Evolutionary conservation across 805 yeast genomes (phyloP), one percentile per base, ranked within the genome.

Genomic region (Torulaspora quercuum): DNA sequence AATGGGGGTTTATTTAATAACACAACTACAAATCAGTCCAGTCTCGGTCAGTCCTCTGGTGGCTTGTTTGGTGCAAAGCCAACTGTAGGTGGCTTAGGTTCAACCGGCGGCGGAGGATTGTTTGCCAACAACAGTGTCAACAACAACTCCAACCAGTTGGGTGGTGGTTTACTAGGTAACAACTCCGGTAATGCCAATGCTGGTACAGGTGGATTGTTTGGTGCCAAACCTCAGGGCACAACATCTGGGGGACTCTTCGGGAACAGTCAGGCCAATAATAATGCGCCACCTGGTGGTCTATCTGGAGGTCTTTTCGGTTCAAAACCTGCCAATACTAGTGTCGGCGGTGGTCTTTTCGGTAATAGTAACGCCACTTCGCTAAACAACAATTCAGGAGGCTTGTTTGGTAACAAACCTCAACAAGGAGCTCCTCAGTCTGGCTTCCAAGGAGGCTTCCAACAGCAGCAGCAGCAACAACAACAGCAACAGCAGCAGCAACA

Each of bases 21-120:
- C 35, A 20, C 42, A 2, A 12, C 36, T 7, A 26, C 49, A 25
- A 65, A 67, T 6, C 42, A 45, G 20, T 42, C 37, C 28, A 32
- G 33, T 12, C 29, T 20, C 21, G 42, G 41, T 19, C 39, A 34
- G 50, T 28, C 32, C 10, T 29, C 40, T 21, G 42, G 46, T 17
- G 59, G 54, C 22, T 52, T 65, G 13, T 67, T 73, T 58, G 76
- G 78, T 45, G 41, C 55, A 15, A 42, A 63, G 3, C 54, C 63
- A n/a, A 60, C 64, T 5, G 66, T 62, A 3, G 58, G 58, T n/a
- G 35, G 50, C 4, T 19, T 27, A 14, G 39, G 26, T 19, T 33
- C 52, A 19, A 53, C 53, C 8, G 44, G 58, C 23, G 70, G 69
- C 41, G 69, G 68, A 18, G 48, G 66, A 35, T 71, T 68, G 56